Conservation (phyloP, 2,329 filamentous ascomycete genomes). For the Cladophialophora exuberans region DNA sequence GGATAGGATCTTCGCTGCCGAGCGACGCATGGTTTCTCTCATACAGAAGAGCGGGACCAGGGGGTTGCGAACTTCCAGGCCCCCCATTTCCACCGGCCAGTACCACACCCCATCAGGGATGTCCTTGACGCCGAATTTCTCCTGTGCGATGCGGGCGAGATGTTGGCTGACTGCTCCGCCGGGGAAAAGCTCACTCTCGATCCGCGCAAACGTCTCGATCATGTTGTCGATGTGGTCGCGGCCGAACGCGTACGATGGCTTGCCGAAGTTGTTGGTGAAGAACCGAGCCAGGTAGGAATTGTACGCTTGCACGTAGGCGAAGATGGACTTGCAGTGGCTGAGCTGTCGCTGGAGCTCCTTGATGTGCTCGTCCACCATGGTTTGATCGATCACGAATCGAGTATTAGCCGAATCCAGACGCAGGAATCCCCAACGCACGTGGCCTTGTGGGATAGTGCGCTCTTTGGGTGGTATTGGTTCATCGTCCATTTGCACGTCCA, state of each 20-base stretch:
- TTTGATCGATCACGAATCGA: slow-evolving; percentile 63
- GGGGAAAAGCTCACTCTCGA: slow-evolving; percentile 56
- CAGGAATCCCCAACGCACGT: slow-evolving; percentile 64
- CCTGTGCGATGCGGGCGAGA: slow-evolving; percentile 55
- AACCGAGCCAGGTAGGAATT: slow-evolving; percentile 62
- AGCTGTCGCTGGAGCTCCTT: slow-evolving; percentile 63
- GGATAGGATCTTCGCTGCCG: slow-evolving; percentile 40
- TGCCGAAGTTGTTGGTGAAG: slow-evolving; percentile 62
- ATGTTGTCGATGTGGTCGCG: slow-evolving; percentile 60
- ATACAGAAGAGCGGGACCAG: slow-evolving; percentile 54
- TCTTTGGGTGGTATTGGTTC: not conserved
- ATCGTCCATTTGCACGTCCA: slow-evolving; percentile 15
- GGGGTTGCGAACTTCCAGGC: slow-evolving; percentile 55
- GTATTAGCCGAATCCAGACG: slow-evolving; percentile 56
- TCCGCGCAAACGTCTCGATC: slow-evolving; percentile 55
- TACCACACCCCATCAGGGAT: slow-evolving; percentile 58
- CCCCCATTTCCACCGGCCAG: slow-evolving; percentile 56
- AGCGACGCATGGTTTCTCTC: slow-evolving; percentile 46
- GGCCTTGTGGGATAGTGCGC: slow-evolving; percentile 52
- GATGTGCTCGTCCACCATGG: slow-evolving; percentile 62
- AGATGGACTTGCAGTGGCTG: slow-evolving; percentile 56
- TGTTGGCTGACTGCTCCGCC: slow-evolving; percentile 57
- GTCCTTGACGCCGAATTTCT: slow-evolving; percentile 55
- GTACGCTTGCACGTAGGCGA: slow-evolving; percentile 64
- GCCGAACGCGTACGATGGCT: slow-evolving; percentile 59